Evolutionary conservation across 1,139 yeast genomes (phyloP).

Genomic region (Hansenula sp.): DNA sequence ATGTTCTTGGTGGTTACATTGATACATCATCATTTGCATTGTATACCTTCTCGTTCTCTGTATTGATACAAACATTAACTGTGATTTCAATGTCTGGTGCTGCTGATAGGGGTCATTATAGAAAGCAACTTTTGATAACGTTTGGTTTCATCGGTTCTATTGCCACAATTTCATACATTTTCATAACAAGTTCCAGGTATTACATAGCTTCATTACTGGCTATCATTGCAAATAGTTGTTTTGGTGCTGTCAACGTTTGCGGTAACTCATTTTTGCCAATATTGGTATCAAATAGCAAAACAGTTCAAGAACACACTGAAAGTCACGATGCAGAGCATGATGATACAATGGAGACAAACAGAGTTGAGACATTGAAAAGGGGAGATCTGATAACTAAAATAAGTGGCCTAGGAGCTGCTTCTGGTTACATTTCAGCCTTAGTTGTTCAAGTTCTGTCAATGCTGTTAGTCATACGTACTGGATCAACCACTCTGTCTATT

Average conservation of each 20-base stretch:
- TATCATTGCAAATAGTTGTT: slow-evolving; percentile 58
- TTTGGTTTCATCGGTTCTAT: slow-evolving; percentile 57
- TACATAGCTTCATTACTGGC: slow-evolving; percentile 54
- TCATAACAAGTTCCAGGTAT: slow-evolving; percentile 41
- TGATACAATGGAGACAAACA: background rate
- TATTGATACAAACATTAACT: slow-evolving; percentile 56
- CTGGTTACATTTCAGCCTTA: slow-evolving; percentile 62
- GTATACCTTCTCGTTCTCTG: slow-evolving; percentile 64
- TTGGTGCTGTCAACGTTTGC: slow-evolving; percentile 70
- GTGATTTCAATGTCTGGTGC: slow-evolving; percentile 69
- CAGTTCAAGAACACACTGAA: slow-evolving; percentile 10
- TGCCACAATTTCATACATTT: slow-evolving; percentile 42
- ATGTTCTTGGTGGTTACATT: slow-evolving; percentile 46
- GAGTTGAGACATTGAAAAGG: slow-evolving; percentile 7
- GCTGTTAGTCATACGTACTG: slow-evolving; percentile 40
- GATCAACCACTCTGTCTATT: slow-evolving; percentile 40
- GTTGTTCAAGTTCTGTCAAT: slow-evolving; percentile 57
- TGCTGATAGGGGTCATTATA: slow-evolving; percentile 52
- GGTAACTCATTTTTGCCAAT: slow-evolving; percentile 70
- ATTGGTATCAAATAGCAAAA: slow-evolving; percentile 32
- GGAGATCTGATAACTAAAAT: slow-evolving; percentile 41
- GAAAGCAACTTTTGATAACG: slow-evolving; percentile 45
- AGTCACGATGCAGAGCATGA: no score
- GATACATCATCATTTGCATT: slow-evolving; percentile 69
- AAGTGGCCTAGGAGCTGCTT: slow-evolving; percentile 64